A percentile compares a stretch with the other conserved stretches of the same genome.
Evolutionary conservation across 2,329 filamentous ascomycete genomes (phyloP).

Genomic region (Aureobasidium sp.): DNA sequence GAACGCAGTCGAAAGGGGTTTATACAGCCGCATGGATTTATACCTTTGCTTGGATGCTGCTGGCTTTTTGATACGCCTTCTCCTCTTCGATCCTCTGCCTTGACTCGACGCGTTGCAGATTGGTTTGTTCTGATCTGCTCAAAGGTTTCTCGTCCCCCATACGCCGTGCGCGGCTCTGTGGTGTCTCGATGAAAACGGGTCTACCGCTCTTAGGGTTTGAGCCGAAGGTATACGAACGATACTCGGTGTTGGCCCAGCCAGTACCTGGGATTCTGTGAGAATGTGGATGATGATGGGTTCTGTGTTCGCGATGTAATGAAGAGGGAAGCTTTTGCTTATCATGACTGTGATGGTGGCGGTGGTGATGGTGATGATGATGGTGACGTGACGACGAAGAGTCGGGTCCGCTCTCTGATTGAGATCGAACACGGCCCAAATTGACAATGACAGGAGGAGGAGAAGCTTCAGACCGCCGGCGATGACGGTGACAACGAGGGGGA

Average conservation of each 20-base stretch:
- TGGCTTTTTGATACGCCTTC: slow-evolving; percentile 11
- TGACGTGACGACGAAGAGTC: background rate
- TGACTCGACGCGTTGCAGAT: slow-evolving; percentile 21
- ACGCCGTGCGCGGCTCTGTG: slow-evolving; percentile 22
- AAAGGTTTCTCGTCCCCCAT: slow-evolving; percentile 23
- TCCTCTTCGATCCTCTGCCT: slow-evolving; percentile 10
- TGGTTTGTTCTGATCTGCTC: slow-evolving; percentile 24
- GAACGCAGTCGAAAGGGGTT: background rate
- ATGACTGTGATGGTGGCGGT: background rate
- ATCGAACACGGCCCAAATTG: background rate
- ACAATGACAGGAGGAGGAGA: background rate
- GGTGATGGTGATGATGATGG: background rate
- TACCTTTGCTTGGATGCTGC: slow-evolving; percentile 16
- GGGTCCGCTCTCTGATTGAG: background rate
- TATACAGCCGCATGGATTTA: slow-evolving; percentile 5
- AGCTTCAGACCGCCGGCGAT: slow-evolving; percentile 1
- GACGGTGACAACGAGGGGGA: slow-evolving; percentile 9
- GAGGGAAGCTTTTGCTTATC: background rate
- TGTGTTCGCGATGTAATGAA: background rate
- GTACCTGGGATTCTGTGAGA: slow-evolving; percentile 43
- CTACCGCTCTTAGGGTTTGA: background rate
- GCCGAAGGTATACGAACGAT: slow-evolving; percentile 46
- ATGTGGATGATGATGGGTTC: slow-evolving; percentile 3
- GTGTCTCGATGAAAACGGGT: slow-evolving; percentile 41
- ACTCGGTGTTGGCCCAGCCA: slow-evolving; percentile 67